Evolutionary conservation across 805 yeast genomes (phyloP), one percentile per base, ranked within the genome.

Genomic region (Ascoidea rubescens): DNA sequence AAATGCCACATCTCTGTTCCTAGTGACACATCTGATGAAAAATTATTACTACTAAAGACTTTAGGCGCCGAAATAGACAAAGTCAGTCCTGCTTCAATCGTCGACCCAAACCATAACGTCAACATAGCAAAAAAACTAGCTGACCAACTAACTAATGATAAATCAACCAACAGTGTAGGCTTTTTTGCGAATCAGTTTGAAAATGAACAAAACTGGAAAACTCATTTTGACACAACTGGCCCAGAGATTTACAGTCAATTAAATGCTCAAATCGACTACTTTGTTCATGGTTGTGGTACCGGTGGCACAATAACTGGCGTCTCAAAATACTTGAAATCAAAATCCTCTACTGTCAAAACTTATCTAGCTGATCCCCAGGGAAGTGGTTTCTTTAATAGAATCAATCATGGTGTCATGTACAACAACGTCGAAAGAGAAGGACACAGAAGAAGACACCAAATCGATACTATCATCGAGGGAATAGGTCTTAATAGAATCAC

Each of bases 261-360:
- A 70, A 50, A 53, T 8, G 80, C 81, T 12, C 56, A 69, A 1
- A 60, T 91, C 6, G 95, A 88, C 63, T 81, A 73, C 49, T 89
- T 91, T 64, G 80, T 93, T 46, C 77, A 91, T 1, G 98, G 98
- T 0, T 86, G 96, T 42, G 99, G 99, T 8, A 91, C 99, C 0
- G 99, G 93, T 50, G 99, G 99, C 53, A 93, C 99, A 1, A 87
- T 91, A 48, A 73, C 95, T n/a, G 99, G 99, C 52, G 89, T 89
- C 32, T 78, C 95, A 3, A 74, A 74, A 55, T 93, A 73, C 66
- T 72, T 91, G 60, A 87, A 82, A 60, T 78, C 72, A 51, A 63
- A 69, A 44, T 47, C 62, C 2, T 62, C 71, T 0, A 48, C 62
- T 0, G 61, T 84, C 0, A 70, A 67, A 48, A 75, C 84, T 1